phyloP scores from a whole-genome alignment of 2,329 filamentous ascomycete genomes.

The Annulohypoxylon truncatum region DNA sequence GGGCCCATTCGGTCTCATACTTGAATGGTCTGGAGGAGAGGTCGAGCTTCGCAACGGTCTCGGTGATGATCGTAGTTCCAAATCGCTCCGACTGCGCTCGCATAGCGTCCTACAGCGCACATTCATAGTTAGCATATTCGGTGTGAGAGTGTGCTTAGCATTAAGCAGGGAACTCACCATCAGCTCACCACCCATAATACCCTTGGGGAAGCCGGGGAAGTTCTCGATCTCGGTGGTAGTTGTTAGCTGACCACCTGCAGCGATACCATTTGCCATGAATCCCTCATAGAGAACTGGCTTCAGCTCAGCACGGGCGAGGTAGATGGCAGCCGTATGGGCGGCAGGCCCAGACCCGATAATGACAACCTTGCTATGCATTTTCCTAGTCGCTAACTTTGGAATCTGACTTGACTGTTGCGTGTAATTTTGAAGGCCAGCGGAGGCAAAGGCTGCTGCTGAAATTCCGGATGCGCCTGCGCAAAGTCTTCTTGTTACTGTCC shows the following conservation, averaged over 20 bases:
- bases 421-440: slow-evolving; percentile 69
- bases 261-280: slow-evolving; percentile 96
- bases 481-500: slow-evolving; percentile 79
- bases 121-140: slow-evolving; percentile 2
- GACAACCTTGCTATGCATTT: slow-evolving; percentile 94
- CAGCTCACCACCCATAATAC: slow-evolving; percentile 85
- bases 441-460: slow-evolving; percentile 76
- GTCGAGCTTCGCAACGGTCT: slow-evolving; percentile 92
- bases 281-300: slow-evolving; percentile 97
- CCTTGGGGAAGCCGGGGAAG: slow-evolving; percentile 92
- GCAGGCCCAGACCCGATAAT: slow-evolving; percentile 96
- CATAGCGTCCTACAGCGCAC: slow-evolving; percentile 78
- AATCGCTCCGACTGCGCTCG: slow-evolving; percentile 89
- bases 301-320: slow-evolving; percentile 92
- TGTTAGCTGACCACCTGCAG: slow-evolving; percentile 94
- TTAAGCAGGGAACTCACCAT: slow-evolving; percentile 70
- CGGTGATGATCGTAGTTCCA: slow-evolving; percentile 91
- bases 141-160: background rate
- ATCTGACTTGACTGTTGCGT: slow-evolving; percentile 50
- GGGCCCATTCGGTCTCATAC: slow-evolving; percentile 90
- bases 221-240: slow-evolving; percentile 99
- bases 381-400: slow-evolving; percentile 60
- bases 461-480: slow-evolving; percentile 79
- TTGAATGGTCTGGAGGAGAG: slow-evolving; percentile 87
- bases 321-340: slow-evolving; percentile 96